Conservation (phyloP, 2,329 filamentous ascomycete genomes). For the Purpureocillium takamizusanense region DNA sequence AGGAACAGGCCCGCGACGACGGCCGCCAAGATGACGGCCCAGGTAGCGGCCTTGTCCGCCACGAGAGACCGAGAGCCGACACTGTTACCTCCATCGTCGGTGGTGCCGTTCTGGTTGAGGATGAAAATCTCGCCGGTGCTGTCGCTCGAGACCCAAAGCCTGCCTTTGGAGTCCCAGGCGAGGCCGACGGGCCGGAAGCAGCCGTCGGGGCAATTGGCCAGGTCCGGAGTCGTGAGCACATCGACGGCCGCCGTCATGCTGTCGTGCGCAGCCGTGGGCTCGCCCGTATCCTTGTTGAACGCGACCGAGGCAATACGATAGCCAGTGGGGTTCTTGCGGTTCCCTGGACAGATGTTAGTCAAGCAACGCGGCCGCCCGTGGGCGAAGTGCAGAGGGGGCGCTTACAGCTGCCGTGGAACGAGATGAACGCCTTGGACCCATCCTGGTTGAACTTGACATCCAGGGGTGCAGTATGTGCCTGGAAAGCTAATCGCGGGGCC, state of each 20-base stretch:
- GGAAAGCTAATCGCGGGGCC: constrained; percentile 46
- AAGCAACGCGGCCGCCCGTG: no score
- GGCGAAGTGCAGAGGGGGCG: constrained; percentile 2
- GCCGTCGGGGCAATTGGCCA: constrained; percentile 39
- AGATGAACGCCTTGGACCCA: constrained; percentile 52
- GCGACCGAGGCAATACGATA: constrained; percentile 34
- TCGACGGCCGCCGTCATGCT: constrained; percentile 40
- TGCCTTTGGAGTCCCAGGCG: constrained; percentile 37
- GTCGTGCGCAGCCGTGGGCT: constrained; percentile 25
- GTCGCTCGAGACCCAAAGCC: constrained; percentile 56
- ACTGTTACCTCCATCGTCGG: constrained; percentile 4
- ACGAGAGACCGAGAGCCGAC: not conserved
- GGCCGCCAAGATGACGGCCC: constrained; percentile 18
- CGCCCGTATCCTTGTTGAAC: constrained; percentile 28
- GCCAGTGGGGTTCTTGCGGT: constrained; percentile 32
- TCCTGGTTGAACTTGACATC: constrained; percentile 58
- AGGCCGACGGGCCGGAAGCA: constrained; percentile 59
- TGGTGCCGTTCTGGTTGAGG: constrained; percentile 17
- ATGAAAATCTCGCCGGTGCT: constrained; percentile 58
- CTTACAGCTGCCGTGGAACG: constrained; percentile 65
- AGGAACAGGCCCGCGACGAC: constrained; percentile 18
- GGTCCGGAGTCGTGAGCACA: constrained; percentile 46
- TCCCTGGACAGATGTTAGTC: no score
- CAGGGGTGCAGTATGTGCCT: constrained; percentile 61
- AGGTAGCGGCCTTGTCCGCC: constrained; percentile 4